These are phyloP conservation scores for Penicillium subrubescens DNA, from an alignment of 495 filamentous ascomycete species.

Conservation along the genomic window DNA sequence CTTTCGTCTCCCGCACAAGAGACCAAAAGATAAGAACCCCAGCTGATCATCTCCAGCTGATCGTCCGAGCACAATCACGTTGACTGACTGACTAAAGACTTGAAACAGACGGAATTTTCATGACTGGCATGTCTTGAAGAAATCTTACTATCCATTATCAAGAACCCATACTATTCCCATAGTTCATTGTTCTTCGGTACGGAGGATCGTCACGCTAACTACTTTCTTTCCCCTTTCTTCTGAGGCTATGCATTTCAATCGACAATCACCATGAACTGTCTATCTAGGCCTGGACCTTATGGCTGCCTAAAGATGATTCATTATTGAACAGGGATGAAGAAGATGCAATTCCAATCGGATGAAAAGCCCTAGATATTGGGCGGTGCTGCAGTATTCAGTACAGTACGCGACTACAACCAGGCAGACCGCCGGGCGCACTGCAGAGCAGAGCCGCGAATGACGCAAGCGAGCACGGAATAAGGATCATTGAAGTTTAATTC, in stretches of 20 bases:
- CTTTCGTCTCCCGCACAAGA: neutral
- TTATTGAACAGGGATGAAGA: neutral
- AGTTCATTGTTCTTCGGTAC: neutral
- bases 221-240: neutral
- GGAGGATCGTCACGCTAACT: neutral
- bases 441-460: slow-evolving; percentile 25
- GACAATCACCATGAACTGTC: neutral
- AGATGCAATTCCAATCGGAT: neutral
- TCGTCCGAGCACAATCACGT: neutral
- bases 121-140: neutral
- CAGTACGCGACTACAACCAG: neutral
- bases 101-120: neutral
- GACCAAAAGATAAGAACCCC: slow-evolving; percentile 5
- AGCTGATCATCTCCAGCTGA: neutral
- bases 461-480: slow-evolving; percentile 23
- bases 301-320: slow-evolving; percentile 1
- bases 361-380: neutral
- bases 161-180: neutral
- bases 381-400: neutral
- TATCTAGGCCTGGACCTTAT: neutral
- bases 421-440: slow-evolving; percentile 5
- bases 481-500: slow-evolving; percentile 15
- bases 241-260: neutral
- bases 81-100: neutral
- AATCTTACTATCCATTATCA: neutral